Conservation (phyloP, 768 basidiomycete genomes). For the Lanmaoa rubissima region DNA sequence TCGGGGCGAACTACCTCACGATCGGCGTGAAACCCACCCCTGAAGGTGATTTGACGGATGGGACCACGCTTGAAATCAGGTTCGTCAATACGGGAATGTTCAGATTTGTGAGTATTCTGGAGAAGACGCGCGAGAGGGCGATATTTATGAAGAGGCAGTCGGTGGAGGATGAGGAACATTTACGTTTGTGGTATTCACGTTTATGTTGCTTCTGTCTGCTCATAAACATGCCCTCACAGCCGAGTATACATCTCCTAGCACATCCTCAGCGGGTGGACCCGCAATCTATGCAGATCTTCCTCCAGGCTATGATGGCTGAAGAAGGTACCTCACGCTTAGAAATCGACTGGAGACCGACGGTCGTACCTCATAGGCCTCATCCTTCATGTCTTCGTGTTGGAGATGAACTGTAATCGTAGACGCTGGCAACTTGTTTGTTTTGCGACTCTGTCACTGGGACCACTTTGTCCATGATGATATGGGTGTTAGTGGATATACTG, state of each 20-base stretch:
- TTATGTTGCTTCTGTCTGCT: not conserved
- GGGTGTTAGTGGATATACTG: not conserved
- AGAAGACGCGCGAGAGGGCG: constrained; percentile 74
- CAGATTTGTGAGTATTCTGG: constrained; percentile 66
- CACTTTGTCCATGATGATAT: not conserved
- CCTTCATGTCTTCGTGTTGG: not conserved
- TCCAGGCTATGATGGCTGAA: constrained; percentile 30
- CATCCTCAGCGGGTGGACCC: constrained; percentile 16
- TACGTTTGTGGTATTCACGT: constrained; percentile 26
- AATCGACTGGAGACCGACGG: not conserved
- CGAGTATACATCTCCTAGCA: constrained; percentile 28
- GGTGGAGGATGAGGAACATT: constrained; percentile 32
- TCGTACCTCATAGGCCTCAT: not conserved
- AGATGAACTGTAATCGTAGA: not conserved
- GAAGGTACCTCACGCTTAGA: not conserved
- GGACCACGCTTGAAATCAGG: constrained; percentile 65
- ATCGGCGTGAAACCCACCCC: constrained; percentile 66
- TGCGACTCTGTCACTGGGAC: not conserved
- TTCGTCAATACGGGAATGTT: constrained; percentile 69
- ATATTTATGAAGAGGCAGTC: constrained; percentile 70
- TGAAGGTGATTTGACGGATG: constrained; percentile 63
- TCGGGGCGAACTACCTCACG: constrained; percentile 63
- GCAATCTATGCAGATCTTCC: constrained; percentile 27
- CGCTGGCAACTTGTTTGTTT: not conserved
- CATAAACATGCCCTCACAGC: constrained; percentile 15